These are phyloP conservation scores for Thelonectria discophora DNA, from an alignment of 2,329 filamentous ascomycete genomes.

Conservation along the genomic window DNA sequence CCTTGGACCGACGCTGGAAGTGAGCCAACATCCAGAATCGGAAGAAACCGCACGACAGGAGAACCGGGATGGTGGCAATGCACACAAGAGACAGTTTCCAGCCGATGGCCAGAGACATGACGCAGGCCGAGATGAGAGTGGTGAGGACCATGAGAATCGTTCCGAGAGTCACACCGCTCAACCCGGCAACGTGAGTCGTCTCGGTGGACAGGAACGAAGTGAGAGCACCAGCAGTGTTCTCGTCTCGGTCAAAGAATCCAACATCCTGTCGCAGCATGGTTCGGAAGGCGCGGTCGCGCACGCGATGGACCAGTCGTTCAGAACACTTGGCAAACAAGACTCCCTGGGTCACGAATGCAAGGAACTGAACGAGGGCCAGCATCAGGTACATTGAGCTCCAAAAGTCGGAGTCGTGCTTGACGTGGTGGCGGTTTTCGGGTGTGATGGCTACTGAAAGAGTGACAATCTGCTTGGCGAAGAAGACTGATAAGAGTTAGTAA, in stretches of 20 bases:
- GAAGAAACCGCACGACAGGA: conserved; percentile 84
- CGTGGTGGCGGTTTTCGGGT: conserved; percentile 58
- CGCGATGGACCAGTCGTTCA: conserved; percentile 84
- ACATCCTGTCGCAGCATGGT: conserved; percentile 93
- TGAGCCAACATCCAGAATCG: conserved; percentile 84
- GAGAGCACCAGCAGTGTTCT: conserved; percentile 88
- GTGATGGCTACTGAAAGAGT: conserved; percentile 67
- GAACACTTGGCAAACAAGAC: conserved; percentile 83
- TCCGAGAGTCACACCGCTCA: conserved; percentile 87
- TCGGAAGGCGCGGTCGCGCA: conserved; percentile 84
- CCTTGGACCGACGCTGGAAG: conserved; percentile 82
- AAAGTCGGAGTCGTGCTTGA: conserved; percentile 79
- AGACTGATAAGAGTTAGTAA: conserved; percentile 65
- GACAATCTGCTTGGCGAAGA: conserved; percentile 89
- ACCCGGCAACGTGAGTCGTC: conserved; percentile 86
- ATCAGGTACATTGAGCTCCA: conserved; percentile 92
- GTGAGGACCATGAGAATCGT: conserved; percentile 83
- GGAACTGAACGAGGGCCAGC: conserved; percentile 77
- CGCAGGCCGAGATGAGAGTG: conserved; percentile 78
- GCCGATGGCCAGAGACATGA: conserved; percentile 76
- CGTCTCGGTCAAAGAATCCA: conserved; percentile 86
- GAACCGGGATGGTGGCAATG: conserved; percentile 78
- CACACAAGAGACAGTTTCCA: conserved; percentile 92
- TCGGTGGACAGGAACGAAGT: conserved; percentile 90
- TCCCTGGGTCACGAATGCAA: conserved; percentile 75